Evolutionary conservation across 176 grass and related monocot species (phyloP), one percentile per base, ranked within the genome.

Genomic region (Saccharum officinarum): DNA sequence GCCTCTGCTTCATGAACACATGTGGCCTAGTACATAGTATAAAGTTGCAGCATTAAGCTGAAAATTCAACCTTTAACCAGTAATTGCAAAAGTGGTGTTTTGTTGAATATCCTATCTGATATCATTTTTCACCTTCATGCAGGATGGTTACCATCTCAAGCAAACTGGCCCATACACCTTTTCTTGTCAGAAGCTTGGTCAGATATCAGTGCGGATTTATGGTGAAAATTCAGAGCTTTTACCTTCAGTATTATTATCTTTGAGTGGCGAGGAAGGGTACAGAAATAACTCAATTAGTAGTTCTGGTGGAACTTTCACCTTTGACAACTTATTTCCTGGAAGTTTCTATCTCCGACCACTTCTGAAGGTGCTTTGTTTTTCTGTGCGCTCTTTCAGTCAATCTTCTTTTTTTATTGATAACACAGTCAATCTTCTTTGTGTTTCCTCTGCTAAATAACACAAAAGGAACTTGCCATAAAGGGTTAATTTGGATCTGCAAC

Each of bases 201-300:
- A 96, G 86, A 96, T 99, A 82, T 73, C 60, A 22, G 91, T 89
- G 13, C 61, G 50, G 49, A 94, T 94, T 71, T 85, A 82, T 84
- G 85, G 83, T 73, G 92, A 92, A 92, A 74, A 80, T 72, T 79
- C 79, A 28, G 90, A 95, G 74, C 71, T 85, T 20, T 78, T 96
- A 71, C 97, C 97, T 9, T 87, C 93, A 73, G 93, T 99, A 80
- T 89, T 99, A 8, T 83, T 99, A 70, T 96, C 97, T 81, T 87
- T 99, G 82, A 99, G 93, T 86, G 94, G 97, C 7, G 97, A 99
- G 80, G 92, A 92, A 87, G 93, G 93, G 25, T 99, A 96, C 88
- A 88, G 97, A 91, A 99, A 99, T 81, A 99, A 99, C 80, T 94
- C 97, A 73, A 77, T 94, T 84, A 92, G 91, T 89, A 89, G 88